phyloP scores from a whole-genome alignment of 2,329 filamentous ascomycete species.

The Stachybotrys elegans region DNA sequence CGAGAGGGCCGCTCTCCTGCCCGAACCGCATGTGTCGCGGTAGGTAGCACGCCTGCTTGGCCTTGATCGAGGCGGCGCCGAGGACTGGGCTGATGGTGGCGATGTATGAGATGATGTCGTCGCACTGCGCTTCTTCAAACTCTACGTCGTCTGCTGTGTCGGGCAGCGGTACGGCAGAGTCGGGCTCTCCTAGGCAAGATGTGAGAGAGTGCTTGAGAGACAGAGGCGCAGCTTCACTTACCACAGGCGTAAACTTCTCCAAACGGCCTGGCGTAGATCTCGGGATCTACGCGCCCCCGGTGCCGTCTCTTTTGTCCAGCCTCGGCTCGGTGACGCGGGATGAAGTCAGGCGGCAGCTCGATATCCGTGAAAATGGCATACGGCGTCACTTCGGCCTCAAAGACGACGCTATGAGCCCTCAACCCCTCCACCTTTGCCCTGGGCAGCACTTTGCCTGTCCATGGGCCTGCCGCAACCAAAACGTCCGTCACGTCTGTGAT shows the following conservation, averaged over 20 bases:
- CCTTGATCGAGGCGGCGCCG: constrained; percentile 61
- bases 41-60: constrained; percentile 87
- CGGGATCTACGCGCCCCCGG: constrained; percentile 68
- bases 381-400: constrained; percentile 59
- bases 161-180: constrained; percentile 69
- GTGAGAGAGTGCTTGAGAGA: constrained; percentile 3
- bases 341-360: constrained; percentile 60
- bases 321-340: constrained; percentile 42
- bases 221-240: constrained; percentile 20
- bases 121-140: constrained; percentile 70
- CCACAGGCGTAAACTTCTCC: constrained; percentile 92
- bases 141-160: constrained; percentile 69
- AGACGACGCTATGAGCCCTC: constrained; percentile 62
- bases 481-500: constrained; percentile 47
- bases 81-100: constrained; percentile 60
- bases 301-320: constrained; percentile 47
- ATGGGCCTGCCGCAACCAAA: constrained; percentile 54
- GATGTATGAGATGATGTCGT: constrained; percentile 81
- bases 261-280: constrained; percentile 89
- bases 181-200: constrained; percentile 59
- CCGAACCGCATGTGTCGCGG: constrained; percentile 66
- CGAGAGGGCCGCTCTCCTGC: constrained; percentile 62
- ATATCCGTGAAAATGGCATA: constrained; percentile 88
- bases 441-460: constrained; percentile 57
- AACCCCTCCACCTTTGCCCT: constrained; percentile 52